Evolutionary conservation across 2,329 filamentous ascomycete genomes (phyloP), one percentile per base, ranked within the genome.

Genomic region (Rhynchosporium secalis): DNA sequence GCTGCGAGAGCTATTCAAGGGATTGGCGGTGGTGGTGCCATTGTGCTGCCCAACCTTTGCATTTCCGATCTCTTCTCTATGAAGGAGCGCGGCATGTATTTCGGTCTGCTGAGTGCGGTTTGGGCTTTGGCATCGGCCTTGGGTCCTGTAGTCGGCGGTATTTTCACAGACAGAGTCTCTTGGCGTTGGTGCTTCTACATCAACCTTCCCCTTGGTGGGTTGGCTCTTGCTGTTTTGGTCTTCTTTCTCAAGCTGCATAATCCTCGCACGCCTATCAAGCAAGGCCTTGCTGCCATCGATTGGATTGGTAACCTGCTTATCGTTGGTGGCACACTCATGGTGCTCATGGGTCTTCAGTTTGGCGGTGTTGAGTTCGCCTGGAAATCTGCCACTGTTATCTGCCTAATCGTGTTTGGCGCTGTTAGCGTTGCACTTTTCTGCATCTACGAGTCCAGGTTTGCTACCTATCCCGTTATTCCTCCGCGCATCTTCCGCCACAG

Each of bases 291-390:
- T 63, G 83, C 83, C 0, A 76, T 84, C 29, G 82, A 84, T 68
- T 84, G 82, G 81, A 65, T 78, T 15, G 89, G 89, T 1, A 85
- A 82, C 0, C 51, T 87, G 10, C 63, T 57, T 36, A 85, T 96
- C 72, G 83, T 93, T 29, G 88, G 86, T 47, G 89, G 87, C 28
- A 92, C 89, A 0, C 79, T 95, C 33, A 92, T 95, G 88, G 81
- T 96, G 68, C 83, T 96, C 2, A 85, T 96, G 45, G 92, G 91
- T 1, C 83, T 96, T 6, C 88, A 95, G 70, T 90, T 93, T 66
- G 92, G 91, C 59, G 91, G 91, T 57, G 83, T 90, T 56, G 79
- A 80, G 40, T 85, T 84, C 66, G 86, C 33, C 13, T 96, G 92
- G 92, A 76, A 77, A 58, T 93, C 89, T 0, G 80, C 89, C 1